Evolutionary conservation across 2,329 filamentous ascomycete species (phyloP), one percentile per base, ranked within the genome.

Genomic region (Xylariaceae sp.): DNA sequence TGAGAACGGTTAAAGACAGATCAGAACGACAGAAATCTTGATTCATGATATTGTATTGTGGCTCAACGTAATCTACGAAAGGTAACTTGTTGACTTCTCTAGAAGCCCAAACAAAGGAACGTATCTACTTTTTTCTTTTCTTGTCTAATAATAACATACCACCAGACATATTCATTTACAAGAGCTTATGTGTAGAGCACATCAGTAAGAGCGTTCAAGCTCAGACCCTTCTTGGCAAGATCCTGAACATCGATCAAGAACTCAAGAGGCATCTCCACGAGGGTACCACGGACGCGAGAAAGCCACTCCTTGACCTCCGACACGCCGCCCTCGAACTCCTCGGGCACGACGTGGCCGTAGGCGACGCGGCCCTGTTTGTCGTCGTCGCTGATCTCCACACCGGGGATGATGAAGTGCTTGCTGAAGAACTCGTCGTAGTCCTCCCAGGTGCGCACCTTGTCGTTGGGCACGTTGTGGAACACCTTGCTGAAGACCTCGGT

Each of bases 241-340:
- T 97, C 92, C 68, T 90, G 83, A 7, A 84, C 82, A 39, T 92
- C 88, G 68, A 88, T 87, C 72, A 96, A 77, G 77, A 97, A 97
- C 65, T 90, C 79, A 67, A 97, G 78, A 34, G 92, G 91, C 92
- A 97, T 97, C 78, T 96, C 90, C 6, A 97, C 88, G 51, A 92
- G 74, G 7, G 82, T 89, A 1, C 89, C 89, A 61, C 85, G 82
- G 45, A 92, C 78, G 56, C 83, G 80, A 57, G 80, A 79, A 57
- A 92, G 76, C 75, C 85, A 82, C 54, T 87, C 83, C 76, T 90
- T 92, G 60, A 92, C 79, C 72, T 89, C 86, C n/a, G 77, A 77
- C 50, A 87, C 85, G 6, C 92, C 89, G 64, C 87, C 83, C 23
- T 37, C 79, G 73, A 96, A 90, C 69, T 93, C 85, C 55, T 89